phyloP scores from a whole-genome alignment of 345 rosid species.

The Pistacia atlantica region DNA sequence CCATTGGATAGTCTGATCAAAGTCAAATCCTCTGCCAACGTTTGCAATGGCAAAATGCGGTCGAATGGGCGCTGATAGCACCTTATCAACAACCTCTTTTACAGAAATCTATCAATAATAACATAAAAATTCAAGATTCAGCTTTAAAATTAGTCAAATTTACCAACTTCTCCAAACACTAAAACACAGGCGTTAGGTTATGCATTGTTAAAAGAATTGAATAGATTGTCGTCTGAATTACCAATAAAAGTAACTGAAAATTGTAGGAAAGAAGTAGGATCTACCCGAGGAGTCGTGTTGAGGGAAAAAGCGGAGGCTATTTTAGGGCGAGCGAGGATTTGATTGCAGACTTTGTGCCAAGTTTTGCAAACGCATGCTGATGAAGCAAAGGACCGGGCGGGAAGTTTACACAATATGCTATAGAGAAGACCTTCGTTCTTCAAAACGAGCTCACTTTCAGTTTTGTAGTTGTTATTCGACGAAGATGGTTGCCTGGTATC shows the following conservation, averaged over 20 bases:
- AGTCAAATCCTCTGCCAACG: constrained; percentile 17
- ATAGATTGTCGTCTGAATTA: too few relatives aligned
- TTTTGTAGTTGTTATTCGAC: background rate
- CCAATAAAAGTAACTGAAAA: background rate
- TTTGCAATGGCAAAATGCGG: constrained; percentile 67
- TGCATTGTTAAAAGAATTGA: too few relatives aligned
- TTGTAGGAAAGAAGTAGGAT: background rate
- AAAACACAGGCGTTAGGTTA: too few relatives aligned
- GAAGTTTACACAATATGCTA: constrained; percentile 35
- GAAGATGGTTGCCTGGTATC: background rate
- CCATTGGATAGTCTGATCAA: constrained; percentile 19
- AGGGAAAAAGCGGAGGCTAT: constrained; percentile 50
- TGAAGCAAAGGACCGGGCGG: constrained; percentile 45
- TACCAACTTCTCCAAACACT: background rate
- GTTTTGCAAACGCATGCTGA: constrained; percentile 46
- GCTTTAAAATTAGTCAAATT: background rate
- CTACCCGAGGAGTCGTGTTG: constrained; percentile 31
- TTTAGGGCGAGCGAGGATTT: constrained; percentile 40
- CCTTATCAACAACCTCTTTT: constrained; percentile 53
- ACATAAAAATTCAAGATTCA: background rate
- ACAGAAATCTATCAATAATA: constrained; percentile 41
- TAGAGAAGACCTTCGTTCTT: constrained; percentile 33
- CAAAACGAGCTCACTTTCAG: background rate
- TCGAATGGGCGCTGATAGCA: constrained; percentile 53
- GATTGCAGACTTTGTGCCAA: constrained; percentile 42